These are phyloP conservation scores for Starmerella sp. DNA, from an alignment of 805 yeast species.

Conservation along the genomic window DNA sequence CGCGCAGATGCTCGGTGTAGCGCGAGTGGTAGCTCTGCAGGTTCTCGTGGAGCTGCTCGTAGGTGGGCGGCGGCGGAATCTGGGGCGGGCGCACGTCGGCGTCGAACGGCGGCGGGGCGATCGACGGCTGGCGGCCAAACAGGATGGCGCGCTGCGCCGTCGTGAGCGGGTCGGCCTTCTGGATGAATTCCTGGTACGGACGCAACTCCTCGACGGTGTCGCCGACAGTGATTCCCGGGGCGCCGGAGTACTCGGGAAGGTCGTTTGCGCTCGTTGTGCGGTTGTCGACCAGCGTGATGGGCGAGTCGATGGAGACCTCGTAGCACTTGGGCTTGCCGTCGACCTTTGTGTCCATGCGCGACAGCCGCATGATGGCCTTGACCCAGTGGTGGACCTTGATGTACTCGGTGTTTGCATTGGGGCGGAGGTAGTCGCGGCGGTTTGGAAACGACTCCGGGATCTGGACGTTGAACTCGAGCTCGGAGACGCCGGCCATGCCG, in stretches of 20 bases:
- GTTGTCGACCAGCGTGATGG: constrained; percentile 69
- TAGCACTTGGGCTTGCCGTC: constrained; percentile 67
- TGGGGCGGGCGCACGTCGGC: constrained; percentile 35
- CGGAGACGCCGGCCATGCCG: constrained; percentile 37
- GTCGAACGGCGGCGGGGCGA: constrained; percentile 56
- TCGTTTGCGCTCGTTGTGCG: constrained; percentile 34
- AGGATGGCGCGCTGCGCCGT: constrained; percentile 36
- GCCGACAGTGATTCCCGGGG: neutral
- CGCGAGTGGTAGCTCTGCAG: constrained; percentile 19
- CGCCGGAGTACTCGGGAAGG: constrained; percentile 30
- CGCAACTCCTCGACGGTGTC: constrained; percentile 14
- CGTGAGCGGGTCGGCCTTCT: constrained; percentile 6
- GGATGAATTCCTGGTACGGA: constrained; percentile 21
- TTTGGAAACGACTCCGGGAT: constrained; percentile 61
- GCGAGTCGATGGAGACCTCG: constrained; percentile 91
- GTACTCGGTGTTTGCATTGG: constrained; percentile 69
- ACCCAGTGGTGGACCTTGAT: constrained; percentile 94
- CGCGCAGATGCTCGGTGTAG: constrained; percentile 15
- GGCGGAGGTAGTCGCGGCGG: constrained; percentile 50
- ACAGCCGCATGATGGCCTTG: constrained; percentile 71
- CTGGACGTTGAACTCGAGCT: constrained; percentile 74
- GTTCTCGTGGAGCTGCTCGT: constrained; percentile 14
- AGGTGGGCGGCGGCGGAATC: constrained; percentile 24
- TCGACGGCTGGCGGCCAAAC: constrained; percentile 42
- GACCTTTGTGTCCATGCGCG: constrained; percentile 43